Percentiles rank a stretch among this genome's conserved stretches.
phyloP scores from a whole-genome alignment of 768 basidiomycete genomes.

The Trametes punicea region DNA sequence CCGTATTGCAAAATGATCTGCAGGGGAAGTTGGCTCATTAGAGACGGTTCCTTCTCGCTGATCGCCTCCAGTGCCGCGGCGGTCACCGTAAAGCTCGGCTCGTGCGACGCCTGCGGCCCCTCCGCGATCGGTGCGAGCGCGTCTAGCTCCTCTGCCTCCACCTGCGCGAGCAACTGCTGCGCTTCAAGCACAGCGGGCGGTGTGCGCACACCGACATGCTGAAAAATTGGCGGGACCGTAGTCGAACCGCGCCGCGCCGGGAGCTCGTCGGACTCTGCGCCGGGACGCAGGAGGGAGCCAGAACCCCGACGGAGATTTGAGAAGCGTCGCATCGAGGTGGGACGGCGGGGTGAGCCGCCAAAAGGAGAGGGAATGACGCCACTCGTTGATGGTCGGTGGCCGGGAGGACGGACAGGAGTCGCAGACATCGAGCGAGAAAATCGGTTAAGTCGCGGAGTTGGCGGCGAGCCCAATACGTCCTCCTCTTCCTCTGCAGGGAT shows the following conservation, averaged over 20 bases:
- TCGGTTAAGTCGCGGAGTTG: conserved; percentile 17
- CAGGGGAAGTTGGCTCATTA: conserved; percentile 74
- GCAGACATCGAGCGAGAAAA: conserved; percentile 22
- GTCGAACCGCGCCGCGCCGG: conserved; percentile 55
- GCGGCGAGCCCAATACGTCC: conserved; percentile 20
- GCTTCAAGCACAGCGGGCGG: conserved; percentile 76
- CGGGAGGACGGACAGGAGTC: not conserved
- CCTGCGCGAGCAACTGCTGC: conserved; percentile 52
- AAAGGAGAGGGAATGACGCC: conserved; percentile 23
- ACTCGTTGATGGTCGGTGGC: conserved; percentile 8
- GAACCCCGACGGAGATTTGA: conserved; percentile 25
- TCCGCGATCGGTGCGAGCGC: conserved; percentile 53
- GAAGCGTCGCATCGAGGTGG: conserved; percentile 32
- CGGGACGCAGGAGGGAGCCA: conserved; percentile 13
- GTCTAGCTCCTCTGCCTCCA: conserved; percentile 39
- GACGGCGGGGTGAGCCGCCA: conserved; percentile 31
- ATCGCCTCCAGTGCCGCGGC: conserved; percentile 35
- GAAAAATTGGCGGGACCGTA: conserved; percentile 71
- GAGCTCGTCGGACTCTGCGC: conserved; percentile 21
- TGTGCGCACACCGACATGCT: conserved; percentile 76
- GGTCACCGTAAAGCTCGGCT: conserved; percentile 20
- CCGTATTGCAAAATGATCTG: conserved; percentile 90
- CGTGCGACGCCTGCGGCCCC: conserved; percentile 35
- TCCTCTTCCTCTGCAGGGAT: conserved; percentile 30
- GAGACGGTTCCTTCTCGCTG: conserved; percentile 56